Evolutionary conservation across 202 grass and related monocot species (phyloP), one percentile per base, ranked within the genome.

Genomic region (Elaeis oleifera): DNA sequence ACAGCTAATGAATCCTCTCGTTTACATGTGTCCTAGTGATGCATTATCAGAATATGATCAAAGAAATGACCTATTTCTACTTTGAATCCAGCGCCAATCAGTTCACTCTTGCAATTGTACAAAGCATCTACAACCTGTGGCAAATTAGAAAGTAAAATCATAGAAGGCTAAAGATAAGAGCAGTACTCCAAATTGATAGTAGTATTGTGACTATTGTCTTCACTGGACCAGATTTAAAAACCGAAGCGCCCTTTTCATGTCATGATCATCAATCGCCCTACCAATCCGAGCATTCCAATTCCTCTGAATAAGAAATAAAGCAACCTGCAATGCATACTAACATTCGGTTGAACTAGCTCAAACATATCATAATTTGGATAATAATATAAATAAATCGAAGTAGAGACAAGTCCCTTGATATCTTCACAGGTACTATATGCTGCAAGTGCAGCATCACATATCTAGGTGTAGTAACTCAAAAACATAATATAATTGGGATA

Each of bases 71-170:
- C 85, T 75, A 92, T 99, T 82, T 92, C 94, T 53, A 88, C 94
- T 81, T 99, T 99, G 82, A 99, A 99, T 29, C 94, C 88, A 56
- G 94, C 85, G 49, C 94, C 94, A 74, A 99, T 99, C 58, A 92
- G 88, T 80, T 99, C 94, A 52, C 94, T 99, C 80, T 92, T 99
- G 79, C 88, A 92, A 84, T 99, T 88, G 82, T 92, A 99, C 25
- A 99, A 68, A 71, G 94, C 78, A 78, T 99, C 88, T 84, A 92
- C 94, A 80, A 99, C 94, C 94, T 99, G 58, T 53, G 77, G 58
- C 55, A 54, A 73, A 58, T 54, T 68, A 65, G 23, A 23, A 2
- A 26, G 31, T 0, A 23, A 23, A 23, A 23, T 23, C 23, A 23
- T 24, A 24, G 2, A 60, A 13, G 29, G 28, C 54, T 44, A 54